phyloP scores from a whole-genome alignment of 495 filamentous ascomycete species.

The Immersiella caudata region DNA sequence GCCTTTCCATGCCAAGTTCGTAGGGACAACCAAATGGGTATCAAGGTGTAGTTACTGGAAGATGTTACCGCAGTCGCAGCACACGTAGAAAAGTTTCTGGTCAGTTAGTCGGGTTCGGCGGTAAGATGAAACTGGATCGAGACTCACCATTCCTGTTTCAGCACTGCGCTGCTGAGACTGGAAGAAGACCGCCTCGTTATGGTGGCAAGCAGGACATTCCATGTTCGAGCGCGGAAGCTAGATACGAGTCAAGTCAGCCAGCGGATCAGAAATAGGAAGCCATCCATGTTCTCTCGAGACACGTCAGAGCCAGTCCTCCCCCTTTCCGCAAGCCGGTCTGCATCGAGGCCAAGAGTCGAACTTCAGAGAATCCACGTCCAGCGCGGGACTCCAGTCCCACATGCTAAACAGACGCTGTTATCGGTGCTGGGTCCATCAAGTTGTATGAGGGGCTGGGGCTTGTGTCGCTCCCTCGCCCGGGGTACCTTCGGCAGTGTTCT shows the following conservation, averaged over 20 bases:
- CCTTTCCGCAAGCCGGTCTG: background rate
- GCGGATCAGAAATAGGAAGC: background rate
- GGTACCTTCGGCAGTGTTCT: too few relatives aligned
- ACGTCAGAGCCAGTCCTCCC: conserved; percentile 10
- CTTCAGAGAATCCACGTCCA: background rate
- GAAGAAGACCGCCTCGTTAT: conserved; percentile 93
- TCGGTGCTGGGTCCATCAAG: too few relatives aligned
- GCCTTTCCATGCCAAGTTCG: background rate
- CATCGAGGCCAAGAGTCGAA: background rate
- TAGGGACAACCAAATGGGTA: background rate
- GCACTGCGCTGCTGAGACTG: conserved; percentile 95
- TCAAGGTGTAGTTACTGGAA: conserved; percentile 55
- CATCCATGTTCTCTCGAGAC: conserved; percentile 7
- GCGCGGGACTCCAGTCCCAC: too few relatives aligned
- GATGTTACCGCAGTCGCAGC: conserved; percentile 87
- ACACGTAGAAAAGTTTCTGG: conserved; percentile 97
- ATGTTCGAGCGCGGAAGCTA: conserved; percentile 87
- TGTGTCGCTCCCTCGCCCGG: too few relatives aligned
- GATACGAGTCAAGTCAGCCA: conserved; percentile 50
- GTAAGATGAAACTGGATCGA: conserved; percentile 36
- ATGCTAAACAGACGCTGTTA: background rate
- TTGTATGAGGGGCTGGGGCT: too few relatives aligned
- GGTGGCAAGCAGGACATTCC: conserved; percentile 78
- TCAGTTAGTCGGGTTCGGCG: background rate
- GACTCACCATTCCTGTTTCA: conserved; percentile 98